These are phyloP conservation scores for Mycena polygramma DNA, from an alignment of 768 basidiomycete species.

Conservation along the genomic window DNA sequence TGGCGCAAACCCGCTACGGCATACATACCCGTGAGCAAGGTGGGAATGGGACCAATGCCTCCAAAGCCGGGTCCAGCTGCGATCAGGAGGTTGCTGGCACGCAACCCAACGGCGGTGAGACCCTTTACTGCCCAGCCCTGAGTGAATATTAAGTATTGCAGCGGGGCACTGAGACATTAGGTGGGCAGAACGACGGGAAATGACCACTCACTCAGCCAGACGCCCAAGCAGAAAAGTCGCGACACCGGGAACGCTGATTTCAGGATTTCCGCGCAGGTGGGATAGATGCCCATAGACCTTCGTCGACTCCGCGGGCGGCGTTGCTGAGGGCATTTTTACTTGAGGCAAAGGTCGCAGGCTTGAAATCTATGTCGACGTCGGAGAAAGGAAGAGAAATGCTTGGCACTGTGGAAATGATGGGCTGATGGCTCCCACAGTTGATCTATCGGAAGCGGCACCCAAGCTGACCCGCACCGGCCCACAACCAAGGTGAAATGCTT, in stretches of 20 bases:
- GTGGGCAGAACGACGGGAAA: not conserved
- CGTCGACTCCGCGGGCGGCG: not conserved
- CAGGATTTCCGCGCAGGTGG: slow-evolving; percentile 1
- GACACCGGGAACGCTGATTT: slow-evolving; percentile 7
- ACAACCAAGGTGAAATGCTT: too few relatives aligned
- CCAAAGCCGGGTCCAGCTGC: slow-evolving; percentile 24
- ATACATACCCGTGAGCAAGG: slow-evolving; percentile 34
- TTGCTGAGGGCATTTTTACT: not conserved
- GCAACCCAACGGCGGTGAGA: slow-evolving; percentile 31
- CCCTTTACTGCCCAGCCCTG: slow-evolving; percentile 36
- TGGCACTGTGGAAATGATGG: too few relatives aligned
- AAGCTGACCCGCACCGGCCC: too few relatives aligned
- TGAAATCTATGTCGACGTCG: too few relatives aligned
- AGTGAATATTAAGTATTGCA: slow-evolving; percentile 34
- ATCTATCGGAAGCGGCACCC: too few relatives aligned
- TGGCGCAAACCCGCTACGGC: slow-evolving; percentile 32
- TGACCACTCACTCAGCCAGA: slow-evolving; percentile 20
- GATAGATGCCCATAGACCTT: not conserved
- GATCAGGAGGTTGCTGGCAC: slow-evolving; percentile 28
- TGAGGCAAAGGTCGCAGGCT: too few relatives aligned
- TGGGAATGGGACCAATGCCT: slow-evolving; percentile 29
- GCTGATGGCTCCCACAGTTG: too few relatives aligned
- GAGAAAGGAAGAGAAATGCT: too few relatives aligned
- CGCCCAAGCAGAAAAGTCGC: slow-evolving; percentile 22
- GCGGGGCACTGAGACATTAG: slow-evolving; percentile 22